Evolutionary conservation across 2,329 filamentous ascomycete genomes (phyloP), one percentile per base, ranked within the genome.

Genomic region (Fusarium piperis): DNA sequence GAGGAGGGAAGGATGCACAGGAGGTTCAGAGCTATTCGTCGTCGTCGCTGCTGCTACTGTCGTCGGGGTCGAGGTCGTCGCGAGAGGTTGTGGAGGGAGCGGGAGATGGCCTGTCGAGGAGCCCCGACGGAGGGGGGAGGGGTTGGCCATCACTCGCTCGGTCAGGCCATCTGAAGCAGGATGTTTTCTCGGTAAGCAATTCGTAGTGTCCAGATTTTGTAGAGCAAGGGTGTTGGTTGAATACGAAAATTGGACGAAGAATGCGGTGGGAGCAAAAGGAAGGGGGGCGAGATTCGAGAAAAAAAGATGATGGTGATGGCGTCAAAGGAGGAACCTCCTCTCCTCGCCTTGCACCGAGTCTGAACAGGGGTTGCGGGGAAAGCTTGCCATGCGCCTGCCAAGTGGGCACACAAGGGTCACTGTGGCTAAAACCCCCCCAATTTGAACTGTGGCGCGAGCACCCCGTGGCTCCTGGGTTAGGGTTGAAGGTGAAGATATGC

Each of bases 1-100:
- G 46, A 94, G 85, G 59, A 91, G 83, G 16, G 87, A 81, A 23
- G 79, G 77, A 32, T 77, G 77, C 15, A 78, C 72, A 57, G 73
- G 41, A 16, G 33, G 38, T n/a, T 74, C 59, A 33, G 39, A 28
- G 53, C 18, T 44, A 13, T 8, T 44, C 12, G 2, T 23, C 4
- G 62, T 20, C 3, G 67, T 53, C 2, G 65, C 30, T 16, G 70
- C 32, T 55, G 59, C 59, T 66, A 56, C 61, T 33, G 32, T n/a
- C 13, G 59, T 62, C 33, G 63, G 51, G 20, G 46, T 64, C 46
- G 46, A 52, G 33, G 59, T 58, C 35, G 68, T 59, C 59, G 60
- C 35, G 67, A 65, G 65, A 65, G 70, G 60, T 39, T 72, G 69
- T 63, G 65, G 69, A 63, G 62, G 56, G 39, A 64, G 65, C 44